Evolutionary conservation across 352 stramenopile species (phyloP), one percentile per base, ranked within the genome.

Genomic region (Globisporangium paroecandrum): DNA sequence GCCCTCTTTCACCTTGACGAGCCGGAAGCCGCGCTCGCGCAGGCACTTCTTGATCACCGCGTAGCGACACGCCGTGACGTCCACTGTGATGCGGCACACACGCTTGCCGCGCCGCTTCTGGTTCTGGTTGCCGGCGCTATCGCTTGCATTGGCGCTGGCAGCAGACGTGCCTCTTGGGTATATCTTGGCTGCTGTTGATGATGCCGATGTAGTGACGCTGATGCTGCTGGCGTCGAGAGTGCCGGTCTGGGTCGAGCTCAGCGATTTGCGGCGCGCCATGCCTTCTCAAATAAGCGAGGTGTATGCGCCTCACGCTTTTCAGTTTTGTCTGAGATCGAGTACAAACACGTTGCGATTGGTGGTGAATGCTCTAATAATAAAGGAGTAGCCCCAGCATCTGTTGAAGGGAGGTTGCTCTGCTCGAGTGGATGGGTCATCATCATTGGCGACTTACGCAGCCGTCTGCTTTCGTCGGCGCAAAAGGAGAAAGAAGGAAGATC

Each of bases 11-110:
- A 74, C 74, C 59, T 78, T 78, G 6, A 82, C 69, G n/a, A 84
- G 69, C 2, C 74, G 71, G 53, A 77, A 84, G 63, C 75, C 77
- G 32, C 77, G 64, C 62, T 75, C 72, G 25, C 76, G 69, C 29
- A 84, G 66, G 56, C 74, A 84, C 55, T 73, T 68, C 59, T 70
- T 72, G 66, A 84, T 78, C 49, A 84, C 78, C 1, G 77, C 77
- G 62, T 84, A 84, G 29, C 77, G 74, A 27, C 77, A 84, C 3
- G 74, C 55, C 0, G 77, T 75, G 34, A 84, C 69, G 69, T 84
- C 77, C 2, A 84, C 74, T 3, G 70, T 66, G 25, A 84, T 74
- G 43, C 71, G 66, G 56, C 68, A 77, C 22, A 25, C 36, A 18
- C 62, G 62, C 20, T 24, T 65, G 7, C 18, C 29, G 59, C 59